Evolutionary conservation across 2,329 filamentous ascomycete species (phyloP).

Genomic region (Hypoxylon rubiginosum): DNA sequence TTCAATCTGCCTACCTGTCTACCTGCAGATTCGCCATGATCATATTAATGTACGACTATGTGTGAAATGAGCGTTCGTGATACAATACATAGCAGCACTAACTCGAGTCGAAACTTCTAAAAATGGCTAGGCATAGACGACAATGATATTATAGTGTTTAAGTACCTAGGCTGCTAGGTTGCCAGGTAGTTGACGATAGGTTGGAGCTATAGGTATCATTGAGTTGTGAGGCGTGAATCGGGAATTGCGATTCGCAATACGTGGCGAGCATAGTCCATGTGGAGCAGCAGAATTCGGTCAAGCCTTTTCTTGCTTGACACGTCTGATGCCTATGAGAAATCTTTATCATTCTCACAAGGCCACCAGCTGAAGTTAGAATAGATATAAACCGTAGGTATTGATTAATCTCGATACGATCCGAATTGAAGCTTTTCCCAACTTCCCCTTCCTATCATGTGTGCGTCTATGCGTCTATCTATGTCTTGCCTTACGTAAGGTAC

Average conservation of each 20-base stretch:
- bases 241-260: not conserved
- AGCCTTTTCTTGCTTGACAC: not conserved
- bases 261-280: not conserved
- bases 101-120: not conserved
- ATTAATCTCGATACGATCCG: not conserved
- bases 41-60: not conserved
- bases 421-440: slow-evolving; percentile 1
- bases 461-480: not conserved
- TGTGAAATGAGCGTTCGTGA: not conserved
- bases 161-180: not conserved
- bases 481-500: not conserved
- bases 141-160: not conserved
- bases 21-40: not conserved
- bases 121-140: not conserved
- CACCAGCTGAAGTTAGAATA: not conserved
- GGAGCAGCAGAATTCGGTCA: not conserved
- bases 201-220: not conserved
- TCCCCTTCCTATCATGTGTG: not conserved
- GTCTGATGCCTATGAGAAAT: not conserved
- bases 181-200: not conserved
- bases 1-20: not conserved
- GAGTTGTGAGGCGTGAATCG: not conserved
- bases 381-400: not conserved
- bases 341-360: not conserved
- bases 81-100: not conserved